phyloP scores from a whole-genome alignment of 768 basidiomycete species.

The Amyloporia xantha region DNA sequence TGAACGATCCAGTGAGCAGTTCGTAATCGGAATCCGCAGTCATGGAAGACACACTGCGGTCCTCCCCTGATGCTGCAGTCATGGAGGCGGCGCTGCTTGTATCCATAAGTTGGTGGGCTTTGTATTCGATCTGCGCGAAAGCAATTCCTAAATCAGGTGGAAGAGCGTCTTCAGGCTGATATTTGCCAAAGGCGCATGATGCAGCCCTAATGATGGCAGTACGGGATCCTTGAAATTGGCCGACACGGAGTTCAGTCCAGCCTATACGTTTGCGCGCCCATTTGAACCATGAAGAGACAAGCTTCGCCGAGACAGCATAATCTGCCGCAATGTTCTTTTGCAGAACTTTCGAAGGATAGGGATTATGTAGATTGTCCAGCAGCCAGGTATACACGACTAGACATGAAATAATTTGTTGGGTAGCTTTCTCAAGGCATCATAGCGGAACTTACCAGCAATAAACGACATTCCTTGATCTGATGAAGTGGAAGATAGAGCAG shows the following conservation, averaged over 20 bases:
- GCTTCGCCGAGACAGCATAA: conserved; percentile 1
- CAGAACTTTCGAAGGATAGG: conserved; percentile 12
- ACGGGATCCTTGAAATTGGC: conserved; percentile 9
- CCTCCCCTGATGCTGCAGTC: too few relatives aligned
- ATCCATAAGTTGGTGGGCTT: not conserved
- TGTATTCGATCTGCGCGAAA: not conserved
- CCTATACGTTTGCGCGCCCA: conserved; percentile 6
- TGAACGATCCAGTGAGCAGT: too few relatives aligned
- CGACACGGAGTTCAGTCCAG: conserved; percentile 6
- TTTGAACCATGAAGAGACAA: conserved; percentile 14
- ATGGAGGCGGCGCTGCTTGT: too few relatives aligned
- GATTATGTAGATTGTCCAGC: conserved; percentile 7
- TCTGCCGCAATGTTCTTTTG: conserved; percentile 8
- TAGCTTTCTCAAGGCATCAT: too few relatives aligned
- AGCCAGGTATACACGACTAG: conserved; percentile 8
- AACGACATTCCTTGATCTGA: too few relatives aligned
- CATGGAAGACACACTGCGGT: too few relatives aligned
- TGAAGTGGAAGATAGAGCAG: too few relatives aligned
- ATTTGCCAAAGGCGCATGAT: not conserved
- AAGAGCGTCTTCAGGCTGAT: not conserved
- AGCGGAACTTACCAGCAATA: too few relatives aligned
- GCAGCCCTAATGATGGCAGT: conserved; percentile 4
- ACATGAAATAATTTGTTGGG: too few relatives aligned
- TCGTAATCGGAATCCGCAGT: too few relatives aligned
- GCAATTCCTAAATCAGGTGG: not conserved